Percentiles rank a stretch among this genome's conserved stretches.
These are phyloP conservation scores for Margaritispora aquatica DNA, from an alignment of 495 filamentous ascomycete genomes.

Conservation along the genomic window DNA sequence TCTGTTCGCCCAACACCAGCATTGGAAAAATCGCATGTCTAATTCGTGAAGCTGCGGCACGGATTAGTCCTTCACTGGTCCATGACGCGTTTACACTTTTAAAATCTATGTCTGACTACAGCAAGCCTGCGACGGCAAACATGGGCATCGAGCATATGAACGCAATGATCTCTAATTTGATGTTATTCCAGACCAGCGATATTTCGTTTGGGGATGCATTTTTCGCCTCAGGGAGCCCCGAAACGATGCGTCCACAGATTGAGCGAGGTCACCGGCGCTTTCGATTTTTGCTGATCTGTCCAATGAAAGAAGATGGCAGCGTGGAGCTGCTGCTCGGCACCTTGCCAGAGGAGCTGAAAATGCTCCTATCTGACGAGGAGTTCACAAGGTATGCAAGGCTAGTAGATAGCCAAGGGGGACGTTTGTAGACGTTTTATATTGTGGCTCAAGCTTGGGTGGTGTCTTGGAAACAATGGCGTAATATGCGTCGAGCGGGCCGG, in stretches of 20 bases:
- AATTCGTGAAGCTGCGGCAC: conserved; percentile 19
- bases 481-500: too few species aligned
- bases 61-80: conserved; percentile 24
- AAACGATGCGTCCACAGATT: conserved; percentile 26
- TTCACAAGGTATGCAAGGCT: conserved; percentile 28
- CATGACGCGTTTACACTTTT: conserved; percentile 30
- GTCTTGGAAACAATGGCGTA: too few species aligned
- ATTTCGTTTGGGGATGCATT: conserved; percentile 24
- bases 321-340: conserved; percentile 30
- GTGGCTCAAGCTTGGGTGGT: too few species aligned
- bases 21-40: conserved; percentile 24
- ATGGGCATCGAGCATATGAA: conserved; percentile 28
- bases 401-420: too few species aligned
- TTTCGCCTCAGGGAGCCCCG: conserved; percentile 25
- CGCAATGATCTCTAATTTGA: conserved; percentile 27
- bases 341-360: conserved; percentile 28
- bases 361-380: conserved; percentile 25
- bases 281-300: conserved; percentile 27
- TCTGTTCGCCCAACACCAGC: conserved; percentile 27
- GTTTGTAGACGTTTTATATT: too few species aligned
- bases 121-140: conserved; percentile 20
- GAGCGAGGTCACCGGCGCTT: conserved; percentile 23
- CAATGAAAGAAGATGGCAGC: conserved; percentile 29
- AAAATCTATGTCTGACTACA: conserved; percentile 25
- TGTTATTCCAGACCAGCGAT: conserved; percentile 23